Conservation (phyloP, 768 basidiomycete species). For the Boletus rubropictus region DNA sequence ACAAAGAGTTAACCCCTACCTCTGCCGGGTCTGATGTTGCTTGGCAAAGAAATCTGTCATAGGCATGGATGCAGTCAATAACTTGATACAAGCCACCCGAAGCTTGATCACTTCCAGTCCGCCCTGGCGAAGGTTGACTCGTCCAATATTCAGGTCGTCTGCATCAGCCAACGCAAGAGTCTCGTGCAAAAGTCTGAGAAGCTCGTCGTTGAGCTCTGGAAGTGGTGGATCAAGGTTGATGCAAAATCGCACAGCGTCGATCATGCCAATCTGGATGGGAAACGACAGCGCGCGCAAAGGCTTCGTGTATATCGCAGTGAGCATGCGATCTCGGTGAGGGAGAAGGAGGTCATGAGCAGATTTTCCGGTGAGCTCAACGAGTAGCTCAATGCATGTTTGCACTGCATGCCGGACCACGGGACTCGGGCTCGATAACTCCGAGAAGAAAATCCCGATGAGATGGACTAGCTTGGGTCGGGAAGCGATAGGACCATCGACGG, state of each 20-base stretch:
- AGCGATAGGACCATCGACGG: constrained; percentile 36
- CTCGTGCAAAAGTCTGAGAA: constrained; percentile 86
- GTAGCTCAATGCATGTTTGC: constrained; percentile 71
- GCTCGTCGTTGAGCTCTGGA: constrained; percentile 87
- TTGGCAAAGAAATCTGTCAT: constrained; percentile 88
- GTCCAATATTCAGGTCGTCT: constrained; percentile 79
- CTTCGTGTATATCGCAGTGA: constrained; percentile 90
- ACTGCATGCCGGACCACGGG: constrained; percentile 78
- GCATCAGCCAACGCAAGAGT: constrained; percentile 94
- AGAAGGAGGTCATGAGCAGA: constrained; percentile 74
- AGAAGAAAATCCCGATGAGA: constrained; percentile 77
- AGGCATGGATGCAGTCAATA: constrained; percentile 92
- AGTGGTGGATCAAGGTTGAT: constrained; percentile 85
- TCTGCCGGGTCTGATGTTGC: constrained; percentile 78
- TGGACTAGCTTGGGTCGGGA: constrained; percentile 56
- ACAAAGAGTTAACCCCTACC: constrained; percentile 40
- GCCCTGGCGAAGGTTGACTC: constrained; percentile 71
- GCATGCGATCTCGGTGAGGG: constrained; percentile 81
- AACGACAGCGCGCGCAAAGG: constrained; percentile 93
- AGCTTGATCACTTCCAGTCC: constrained; percentile 80
- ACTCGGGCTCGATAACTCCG: constrained; percentile 85
- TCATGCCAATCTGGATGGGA: constrained; percentile 94
- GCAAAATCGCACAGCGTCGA: constrained; percentile 93
- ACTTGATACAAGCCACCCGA: constrained; percentile 87
- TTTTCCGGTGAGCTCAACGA: constrained; percentile 68